A percentile compares a stretch with the other conserved stretches of the same genome.
These are phyloP conservation scores for Anthracocystis walkeri DNA, from an alignment of 1,284 basidiomycete genomes.

Conservation along the genomic window DNA sequence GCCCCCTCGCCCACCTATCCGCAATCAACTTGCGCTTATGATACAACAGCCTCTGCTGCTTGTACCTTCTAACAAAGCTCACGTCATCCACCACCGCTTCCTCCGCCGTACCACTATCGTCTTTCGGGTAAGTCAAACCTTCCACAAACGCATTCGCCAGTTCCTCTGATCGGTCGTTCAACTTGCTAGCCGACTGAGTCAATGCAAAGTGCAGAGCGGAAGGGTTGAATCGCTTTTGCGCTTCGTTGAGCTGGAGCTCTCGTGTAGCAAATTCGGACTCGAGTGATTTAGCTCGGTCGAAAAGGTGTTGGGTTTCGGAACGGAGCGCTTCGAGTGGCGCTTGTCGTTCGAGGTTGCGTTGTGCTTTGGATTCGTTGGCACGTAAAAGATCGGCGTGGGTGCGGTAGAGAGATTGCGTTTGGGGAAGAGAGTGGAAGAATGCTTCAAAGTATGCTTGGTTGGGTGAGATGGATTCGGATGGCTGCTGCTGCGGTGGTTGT, in stretches of 20 bases:
- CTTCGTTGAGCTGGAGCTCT: slow-evolving; percentile 52
- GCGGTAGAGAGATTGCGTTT: slow-evolving; percentile 42
- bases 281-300: slow-evolving; percentile 48
- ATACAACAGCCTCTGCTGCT: slow-evolving; percentile 51
- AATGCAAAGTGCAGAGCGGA: slow-evolving; percentile 54
- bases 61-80: slow-evolving; percentile 55
- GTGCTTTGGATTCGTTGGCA: slow-evolving; percentile 53
- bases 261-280: slow-evolving; percentile 51
- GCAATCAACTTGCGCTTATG: slow-evolving; percentile 54
- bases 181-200: slow-evolving; percentile 44
- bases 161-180: slow-evolving; percentile 60
- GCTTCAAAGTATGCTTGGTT: slow-evolving; percentile 55
- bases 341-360: slow-evolving; percentile 52
- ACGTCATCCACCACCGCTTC: slow-evolving; percentile 35
- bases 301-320: slow-evolving; percentile 53
- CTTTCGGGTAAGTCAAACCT: slow-evolving; percentile 47
- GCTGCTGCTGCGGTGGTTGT: not conserved
- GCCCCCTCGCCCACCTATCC: slow-evolving; percentile 53
- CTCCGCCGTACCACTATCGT: slow-evolving; percentile 26
- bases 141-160: slow-evolving; percentile 67
- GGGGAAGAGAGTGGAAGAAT: slow-evolving; percentile 50
- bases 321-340: slow-evolving; percentile 56
- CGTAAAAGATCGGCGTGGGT: slow-evolving; percentile 48
- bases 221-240: slow-evolving; percentile 59
- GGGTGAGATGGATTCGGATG: slow-evolving; percentile 9